phyloP scores from a whole-genome alignment of 108 stramenopile species.

The Cyclotella atomus region DNA sequence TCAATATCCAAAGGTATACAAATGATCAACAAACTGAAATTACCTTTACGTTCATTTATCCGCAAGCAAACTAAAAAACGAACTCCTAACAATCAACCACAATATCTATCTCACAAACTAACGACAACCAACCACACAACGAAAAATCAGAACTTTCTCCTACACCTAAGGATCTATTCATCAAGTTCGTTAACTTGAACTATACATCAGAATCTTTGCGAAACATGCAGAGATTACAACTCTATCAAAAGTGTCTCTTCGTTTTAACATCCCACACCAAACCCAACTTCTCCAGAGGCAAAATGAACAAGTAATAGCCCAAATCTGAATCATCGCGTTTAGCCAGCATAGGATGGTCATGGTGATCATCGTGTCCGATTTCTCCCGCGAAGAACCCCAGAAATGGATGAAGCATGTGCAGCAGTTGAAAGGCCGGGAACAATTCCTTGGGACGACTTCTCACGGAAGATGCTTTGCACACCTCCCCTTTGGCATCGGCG shows the following conservation, averaged over 20 bases:
- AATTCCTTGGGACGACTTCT: conserved; percentile 33
- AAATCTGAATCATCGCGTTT: conserved; percentile 45
- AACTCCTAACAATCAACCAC: too few species aligned
- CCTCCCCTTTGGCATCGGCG: conserved; percentile 18
- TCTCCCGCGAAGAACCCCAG: conserved; percentile 39
- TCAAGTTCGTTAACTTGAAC: too few species aligned
- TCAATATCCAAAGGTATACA: too few species aligned
- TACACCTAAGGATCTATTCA: too few species aligned
- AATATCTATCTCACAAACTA: too few species aligned
- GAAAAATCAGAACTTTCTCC: too few species aligned
- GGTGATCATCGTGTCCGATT: conserved; percentile 51
- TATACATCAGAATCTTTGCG: too few species aligned
- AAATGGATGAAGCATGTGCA: conserved; percentile 39
- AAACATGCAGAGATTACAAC: too few species aligned
- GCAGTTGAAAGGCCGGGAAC: conserved; percentile 42
- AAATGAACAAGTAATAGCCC: conserved; percentile 48
- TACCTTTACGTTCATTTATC: too few species aligned
- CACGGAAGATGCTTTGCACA: conserved; percentile 31
- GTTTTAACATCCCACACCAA: conserved; percentile 55
- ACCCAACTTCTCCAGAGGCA: conserved; percentile 42
- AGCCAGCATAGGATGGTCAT: conserved; percentile 46
- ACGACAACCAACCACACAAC: too few species aligned
- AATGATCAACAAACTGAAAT: too few species aligned
- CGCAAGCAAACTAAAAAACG: too few species aligned
- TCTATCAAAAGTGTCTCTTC: background rate